Percentiles rank a stretch among this genome's conserved stretches.
Conservation (phyloP, 2,329 filamentous ascomycete species). For the Exophiala xenobiotica region DNA sequence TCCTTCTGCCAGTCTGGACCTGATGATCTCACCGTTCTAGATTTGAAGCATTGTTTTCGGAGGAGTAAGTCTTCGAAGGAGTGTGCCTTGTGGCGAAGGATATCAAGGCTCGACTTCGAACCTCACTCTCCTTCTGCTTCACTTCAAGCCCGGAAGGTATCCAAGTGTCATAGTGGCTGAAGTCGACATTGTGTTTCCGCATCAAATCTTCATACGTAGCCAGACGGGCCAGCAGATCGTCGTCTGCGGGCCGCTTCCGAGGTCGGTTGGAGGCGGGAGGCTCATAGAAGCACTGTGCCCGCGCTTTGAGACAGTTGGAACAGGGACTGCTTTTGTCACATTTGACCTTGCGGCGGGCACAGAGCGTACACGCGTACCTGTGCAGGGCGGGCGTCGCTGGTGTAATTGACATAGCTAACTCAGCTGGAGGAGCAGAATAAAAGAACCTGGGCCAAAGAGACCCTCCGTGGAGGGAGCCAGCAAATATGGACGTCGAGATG, state of each 20-base stretch:
- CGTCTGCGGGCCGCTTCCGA: constrained; percentile 65
- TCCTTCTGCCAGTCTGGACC: neutral
- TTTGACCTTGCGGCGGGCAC: constrained; percentile 59
- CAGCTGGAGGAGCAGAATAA: too few species aligned
- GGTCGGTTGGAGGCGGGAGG: constrained; percentile 53
- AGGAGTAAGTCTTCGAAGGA: neutral
- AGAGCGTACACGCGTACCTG: constrained; percentile 3
- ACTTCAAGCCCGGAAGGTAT: constrained; percentile 1
- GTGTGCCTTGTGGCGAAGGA: neutral
- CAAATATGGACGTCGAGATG: too few species aligned
- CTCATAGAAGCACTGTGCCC: constrained; percentile 52
- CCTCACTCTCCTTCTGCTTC: neutral
- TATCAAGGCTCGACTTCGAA: too few species aligned
- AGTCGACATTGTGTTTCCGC: constrained; percentile 65
- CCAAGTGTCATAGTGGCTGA: constrained; percentile 55
- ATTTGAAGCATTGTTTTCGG: constrained; percentile 3
- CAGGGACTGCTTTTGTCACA: constrained; percentile 74
- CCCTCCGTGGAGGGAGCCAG: too few species aligned
- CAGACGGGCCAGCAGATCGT: constrained; percentile 66
- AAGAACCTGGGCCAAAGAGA: too few species aligned
- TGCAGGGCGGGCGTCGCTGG: too few species aligned
- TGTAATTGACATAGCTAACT: too few species aligned
- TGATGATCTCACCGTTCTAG: constrained; percentile 14
- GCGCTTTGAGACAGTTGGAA: constrained; percentile 64
- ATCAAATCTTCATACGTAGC: constrained; percentile 67